Conservation (phyloP, 192 early-diverging fungal genomes). For the Dimargaris verticillata region DNA sequence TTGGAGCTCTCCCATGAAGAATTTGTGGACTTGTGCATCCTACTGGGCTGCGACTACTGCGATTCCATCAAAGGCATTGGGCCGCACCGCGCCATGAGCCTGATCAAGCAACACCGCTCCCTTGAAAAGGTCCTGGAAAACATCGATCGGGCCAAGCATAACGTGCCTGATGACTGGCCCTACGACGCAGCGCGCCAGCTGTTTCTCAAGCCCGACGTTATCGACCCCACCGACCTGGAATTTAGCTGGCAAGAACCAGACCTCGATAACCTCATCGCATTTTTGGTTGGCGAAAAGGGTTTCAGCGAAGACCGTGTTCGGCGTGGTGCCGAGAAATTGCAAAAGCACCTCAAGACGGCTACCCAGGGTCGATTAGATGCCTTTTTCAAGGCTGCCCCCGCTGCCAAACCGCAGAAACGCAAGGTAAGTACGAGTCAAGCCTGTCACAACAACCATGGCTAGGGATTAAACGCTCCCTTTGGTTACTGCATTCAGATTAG, state of each 20-base stretch:
- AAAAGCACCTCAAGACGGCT: conserved; percentile 54
- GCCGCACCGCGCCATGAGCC: conserved; percentile 58
- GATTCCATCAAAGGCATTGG: conserved; percentile 90
- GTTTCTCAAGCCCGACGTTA: conserved; percentile 68
- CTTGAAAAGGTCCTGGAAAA: conserved; percentile 66
- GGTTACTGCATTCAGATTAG: no score
- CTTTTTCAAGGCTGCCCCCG: conserved; percentile 56
- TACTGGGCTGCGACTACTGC: conserved; percentile 96
- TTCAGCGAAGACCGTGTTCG: conserved; percentile 90
- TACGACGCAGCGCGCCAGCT: conserved; percentile 78
- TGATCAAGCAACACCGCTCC: conserved; percentile 69
- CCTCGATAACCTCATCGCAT: conserved; percentile 69
- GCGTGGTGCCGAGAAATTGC: conserved; percentile 58
- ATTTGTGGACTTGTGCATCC: conserved; percentile 95
- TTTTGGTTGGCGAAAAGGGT: conserved; percentile 85
- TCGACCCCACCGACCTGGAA: conserved; percentile 31
- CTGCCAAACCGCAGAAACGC: conserved; percentile 16
- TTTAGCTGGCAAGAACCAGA: conserved; percentile 61
- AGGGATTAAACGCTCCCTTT: no score
- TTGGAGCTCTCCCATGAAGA: conserved; percentile 55
- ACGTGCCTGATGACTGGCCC: conserved; percentile 77
- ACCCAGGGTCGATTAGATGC: conserved; percentile 81
- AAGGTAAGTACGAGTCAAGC: conserved; percentile 17
- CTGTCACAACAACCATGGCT: background rate
- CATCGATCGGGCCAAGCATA: conserved; percentile 59